Percentiles rank a stretch among this genome's conserved stretches.
phyloP scores from a whole-genome alignment of 345 rosid species.

The Stellera chamaejasme region DNA sequence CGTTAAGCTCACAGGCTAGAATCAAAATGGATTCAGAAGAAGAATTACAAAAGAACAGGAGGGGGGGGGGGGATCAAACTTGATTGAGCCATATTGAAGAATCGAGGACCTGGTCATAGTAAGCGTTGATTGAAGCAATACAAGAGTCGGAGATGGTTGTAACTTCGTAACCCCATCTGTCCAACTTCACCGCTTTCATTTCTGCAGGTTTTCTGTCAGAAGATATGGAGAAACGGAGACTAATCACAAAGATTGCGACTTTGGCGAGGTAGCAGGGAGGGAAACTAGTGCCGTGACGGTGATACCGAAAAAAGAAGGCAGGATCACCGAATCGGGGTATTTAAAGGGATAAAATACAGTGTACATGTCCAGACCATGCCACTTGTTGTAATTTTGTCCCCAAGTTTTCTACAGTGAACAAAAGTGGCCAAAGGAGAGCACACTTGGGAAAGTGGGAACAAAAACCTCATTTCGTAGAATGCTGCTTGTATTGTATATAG shows the following conservation, averaged over 20 bases:
- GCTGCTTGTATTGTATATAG: too few species aligned
- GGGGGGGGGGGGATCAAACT: neutral
- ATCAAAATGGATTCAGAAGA: neutral
- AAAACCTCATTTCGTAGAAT: too few species aligned
- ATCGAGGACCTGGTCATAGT: conserved; percentile 49
- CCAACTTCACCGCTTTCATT: conserved; percentile 48
- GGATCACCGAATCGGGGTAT: too few species aligned
- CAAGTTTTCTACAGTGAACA: too few species aligned
- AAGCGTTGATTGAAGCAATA: conserved; percentile 58
- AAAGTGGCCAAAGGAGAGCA: too few species aligned
- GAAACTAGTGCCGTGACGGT: neutral
- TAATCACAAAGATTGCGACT: neutral
- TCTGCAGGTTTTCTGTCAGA: neutral
- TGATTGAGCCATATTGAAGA: neutral
- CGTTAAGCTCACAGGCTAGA: neutral
- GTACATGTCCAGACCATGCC: too few species aligned
- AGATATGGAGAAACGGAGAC: too few species aligned
- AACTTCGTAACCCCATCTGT: conserved; percentile 79
- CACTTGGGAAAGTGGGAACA: too few species aligned
- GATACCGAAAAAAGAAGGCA: neutral
- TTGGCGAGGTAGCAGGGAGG: neutral
- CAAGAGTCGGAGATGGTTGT: conserved; percentile 54
- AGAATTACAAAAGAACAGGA: neutral
- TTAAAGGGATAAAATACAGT: too few species aligned
- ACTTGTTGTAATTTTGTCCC: too few species aligned